Evolutionary conservation across 768 basidiomycete genomes (phyloP).

Genomic region (Lactifluus volemus): DNA sequence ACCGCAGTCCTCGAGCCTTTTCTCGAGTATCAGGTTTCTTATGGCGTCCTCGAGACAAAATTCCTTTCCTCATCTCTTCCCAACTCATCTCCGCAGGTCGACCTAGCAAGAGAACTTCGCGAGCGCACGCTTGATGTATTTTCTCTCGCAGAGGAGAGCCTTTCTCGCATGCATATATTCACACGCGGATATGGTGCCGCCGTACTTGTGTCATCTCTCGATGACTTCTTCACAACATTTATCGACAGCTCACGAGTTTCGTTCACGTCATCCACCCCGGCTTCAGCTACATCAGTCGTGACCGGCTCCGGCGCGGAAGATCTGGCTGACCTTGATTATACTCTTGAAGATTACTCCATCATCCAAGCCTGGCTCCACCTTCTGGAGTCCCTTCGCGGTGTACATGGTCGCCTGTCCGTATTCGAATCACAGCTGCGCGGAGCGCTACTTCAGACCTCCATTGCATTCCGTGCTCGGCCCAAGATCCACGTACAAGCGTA

Average conservation of each 20-base stretch:
- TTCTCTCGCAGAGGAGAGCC: constrained; percentile 68
- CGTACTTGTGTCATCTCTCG: constrained; percentile 66
- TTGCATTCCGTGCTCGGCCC: constrained; percentile 48
- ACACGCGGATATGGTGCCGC: constrained; percentile 84
- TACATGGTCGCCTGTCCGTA: constrained; percentile 53
- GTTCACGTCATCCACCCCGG: constrained; percentile 14
- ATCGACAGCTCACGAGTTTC: constrained; percentile 44
- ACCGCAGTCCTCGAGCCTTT: constrained; percentile 90
- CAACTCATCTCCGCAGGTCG: constrained; percentile 32
- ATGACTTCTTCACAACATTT: constrained; percentile 63
- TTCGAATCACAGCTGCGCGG: constrained; percentile 68
- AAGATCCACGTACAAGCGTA: constrained; percentile 46
- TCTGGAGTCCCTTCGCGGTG: constrained; percentile 67
- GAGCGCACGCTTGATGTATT: constrained; percentile 74
- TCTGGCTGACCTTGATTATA: constrained; percentile 73
- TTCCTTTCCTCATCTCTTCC: constrained; percentile 53
- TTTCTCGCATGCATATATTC: constrained; percentile 64
- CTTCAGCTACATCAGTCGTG: constrained; percentile 28
- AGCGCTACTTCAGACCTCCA: constrained; percentile 49
- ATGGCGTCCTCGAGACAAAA: constrained; percentile 66
- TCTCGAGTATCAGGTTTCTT: constrained; percentile 82
- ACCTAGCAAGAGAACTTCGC: constrained; percentile 56
- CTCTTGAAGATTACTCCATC: constrained; percentile 77
- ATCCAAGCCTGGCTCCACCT: constrained; percentile 80
- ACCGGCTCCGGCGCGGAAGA: constrained; percentile 37